Base-by-base conservation (phyloP, 139 green algal genomes). In the Chlorella ohadii region DNA sequence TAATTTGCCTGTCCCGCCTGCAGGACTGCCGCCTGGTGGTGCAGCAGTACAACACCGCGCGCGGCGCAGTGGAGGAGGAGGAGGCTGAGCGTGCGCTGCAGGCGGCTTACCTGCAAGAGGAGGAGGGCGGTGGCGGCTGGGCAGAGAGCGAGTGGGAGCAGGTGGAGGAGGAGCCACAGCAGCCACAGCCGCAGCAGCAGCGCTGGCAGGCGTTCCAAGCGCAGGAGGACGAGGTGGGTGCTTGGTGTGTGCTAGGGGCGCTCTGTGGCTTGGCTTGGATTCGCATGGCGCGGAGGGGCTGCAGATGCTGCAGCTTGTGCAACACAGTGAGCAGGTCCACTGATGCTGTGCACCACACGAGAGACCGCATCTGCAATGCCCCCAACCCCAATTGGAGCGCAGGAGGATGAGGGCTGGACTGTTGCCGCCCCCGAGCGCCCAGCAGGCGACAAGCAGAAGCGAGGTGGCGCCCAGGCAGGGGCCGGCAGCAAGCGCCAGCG, bases 381-480 rank as follows among this genome's bases (percentile, higher is more conserved):
- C 44, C 9, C 44, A 51, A 51, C 44, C 44, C 44, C 44, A 16
- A 9, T 6, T 51, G 44, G 44, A 51, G 51, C 57, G 78, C 78
- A 83, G 78, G 78, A 83, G 19, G 61, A 74, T 2, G 74, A 80
- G 22, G 76, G 57, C n/a, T 74, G 63, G 28, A 83, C 63, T 17
- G 39, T 83, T 15, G 78, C 78, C 12, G 63, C 73, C 27, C 78
- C 78, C 15, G 78, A 83, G 41, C 78, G 63, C 39, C 71, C 71
- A 2, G 27, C 27, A 47, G 41, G 6, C 6, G 41, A 11, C 2
- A 56, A 74, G 78, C 78, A 27, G 19, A 63, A 79, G 70, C 70
- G 70, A 9, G 41, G 70, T 39, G 70, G 39, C 2, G 39, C 11
- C n/a, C 65, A 41, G 27, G 27, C 27, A 1, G 27, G 39, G 39